Percentiles rank a stretch among this genome's conserved stretches.
phyloP scores from a whole-genome alignment of 2,329 filamentous ascomycete genomes.

The Clonostachys chloroleuca region DNA sequence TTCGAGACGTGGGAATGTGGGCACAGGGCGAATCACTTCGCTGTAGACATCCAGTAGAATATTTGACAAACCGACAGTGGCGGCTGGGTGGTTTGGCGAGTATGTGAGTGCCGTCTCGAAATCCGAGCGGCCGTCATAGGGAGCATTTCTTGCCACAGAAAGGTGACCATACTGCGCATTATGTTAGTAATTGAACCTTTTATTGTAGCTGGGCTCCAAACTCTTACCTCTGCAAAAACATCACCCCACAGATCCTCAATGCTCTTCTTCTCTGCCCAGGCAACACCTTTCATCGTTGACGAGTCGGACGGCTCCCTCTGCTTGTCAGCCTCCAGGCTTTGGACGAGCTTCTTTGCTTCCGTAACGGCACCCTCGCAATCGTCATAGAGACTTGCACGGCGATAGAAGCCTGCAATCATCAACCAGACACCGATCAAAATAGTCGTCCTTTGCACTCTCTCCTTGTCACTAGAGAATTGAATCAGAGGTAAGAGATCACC shows the following conservation, averaged over 20 bases:
- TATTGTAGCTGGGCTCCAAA: too few species aligned
- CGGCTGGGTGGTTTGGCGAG: constrained; percentile 72
- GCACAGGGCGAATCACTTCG: constrained; percentile 57
- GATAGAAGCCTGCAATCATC: constrained; percentile 83
- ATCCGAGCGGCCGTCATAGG: constrained; percentile 66
- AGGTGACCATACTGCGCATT: constrained; percentile 60
- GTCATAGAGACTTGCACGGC: constrained; percentile 72
- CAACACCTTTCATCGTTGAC: constrained; percentile 55
- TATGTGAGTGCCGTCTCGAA: constrained; percentile 82
- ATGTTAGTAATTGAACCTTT: constrained; percentile 11
- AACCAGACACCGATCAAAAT: constrained; percentile 81
- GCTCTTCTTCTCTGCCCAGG: constrained; percentile 78
- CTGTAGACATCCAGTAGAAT: constrained; percentile 84
- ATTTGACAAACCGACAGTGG: constrained; percentile 78
- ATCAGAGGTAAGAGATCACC: constrained; percentile 45
- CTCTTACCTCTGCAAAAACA: constrained; percentile 71
- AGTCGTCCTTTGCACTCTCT: constrained; percentile 41
- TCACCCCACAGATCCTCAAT: constrained; percentile 84
- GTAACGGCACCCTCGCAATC: constrained; percentile 76
- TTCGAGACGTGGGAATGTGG: constrained; percentile 42
- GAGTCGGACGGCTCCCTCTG: constrained; percentile 58
- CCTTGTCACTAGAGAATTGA: constrained; percentile 50
- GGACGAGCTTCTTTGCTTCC: constrained; percentile 76
- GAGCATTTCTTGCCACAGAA: constrained; percentile 53
- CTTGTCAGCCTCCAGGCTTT: constrained; percentile 64